These are phyloP conservation scores for Fusarium graminum DNA, from an alignment of 2,329 filamentous ascomycete species.

Conservation along the genomic window DNA sequence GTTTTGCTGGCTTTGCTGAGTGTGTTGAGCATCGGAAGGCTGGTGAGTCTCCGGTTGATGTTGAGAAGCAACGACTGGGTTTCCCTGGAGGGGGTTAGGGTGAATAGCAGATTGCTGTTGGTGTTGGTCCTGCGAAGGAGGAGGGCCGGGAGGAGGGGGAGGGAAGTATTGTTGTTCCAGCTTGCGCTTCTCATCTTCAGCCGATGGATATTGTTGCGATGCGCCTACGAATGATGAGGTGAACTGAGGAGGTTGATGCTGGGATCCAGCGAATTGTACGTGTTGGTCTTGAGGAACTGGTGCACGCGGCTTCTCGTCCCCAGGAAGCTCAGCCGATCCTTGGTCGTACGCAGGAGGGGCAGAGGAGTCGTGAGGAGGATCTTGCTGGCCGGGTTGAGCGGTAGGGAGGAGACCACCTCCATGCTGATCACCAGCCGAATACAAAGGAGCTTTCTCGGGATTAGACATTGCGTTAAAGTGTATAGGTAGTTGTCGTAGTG, in stretches of 20 bases:
- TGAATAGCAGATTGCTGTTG: constrained; percentile 35
- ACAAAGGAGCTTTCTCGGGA: constrained; percentile 41
- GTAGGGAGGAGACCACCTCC: constrained; percentile 35
- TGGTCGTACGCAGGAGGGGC: constrained; percentile 36
- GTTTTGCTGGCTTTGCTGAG: constrained; percentile 34
- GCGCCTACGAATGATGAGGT: constrained; percentile 8
- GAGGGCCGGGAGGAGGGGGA: constrained; percentile 47
- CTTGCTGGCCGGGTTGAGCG: constrained; percentile 30
- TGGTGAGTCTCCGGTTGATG: constrained; percentile 19
- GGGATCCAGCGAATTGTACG: not conserved
- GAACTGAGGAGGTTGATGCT: constrained; percentile 28
- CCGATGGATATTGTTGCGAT: constrained; percentile 20
- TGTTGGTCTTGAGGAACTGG: constrained; percentile 6
- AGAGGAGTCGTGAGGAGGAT: constrained; percentile 31
- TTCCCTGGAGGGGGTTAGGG: constrained; percentile 41
- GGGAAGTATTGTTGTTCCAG: constrained; percentile 45
- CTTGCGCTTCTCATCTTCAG: constrained; percentile 29
- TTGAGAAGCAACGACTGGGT: constrained; percentile 31
- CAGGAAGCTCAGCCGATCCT: constrained; percentile 32
- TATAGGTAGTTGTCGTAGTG: constrained; percentile 5
- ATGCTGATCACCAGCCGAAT: constrained; percentile 32
- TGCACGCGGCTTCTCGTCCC: constrained; percentile 30
- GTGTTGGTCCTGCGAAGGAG: constrained; percentile 39
- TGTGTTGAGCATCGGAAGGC: constrained; percentile 5
- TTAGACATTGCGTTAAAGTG: constrained; percentile 33